Evolutionary conservation across 306 rosid genomes (phyloP), one percentile per base, ranked within the genome.

Genomic region (Vigna unguiculata): DNA sequence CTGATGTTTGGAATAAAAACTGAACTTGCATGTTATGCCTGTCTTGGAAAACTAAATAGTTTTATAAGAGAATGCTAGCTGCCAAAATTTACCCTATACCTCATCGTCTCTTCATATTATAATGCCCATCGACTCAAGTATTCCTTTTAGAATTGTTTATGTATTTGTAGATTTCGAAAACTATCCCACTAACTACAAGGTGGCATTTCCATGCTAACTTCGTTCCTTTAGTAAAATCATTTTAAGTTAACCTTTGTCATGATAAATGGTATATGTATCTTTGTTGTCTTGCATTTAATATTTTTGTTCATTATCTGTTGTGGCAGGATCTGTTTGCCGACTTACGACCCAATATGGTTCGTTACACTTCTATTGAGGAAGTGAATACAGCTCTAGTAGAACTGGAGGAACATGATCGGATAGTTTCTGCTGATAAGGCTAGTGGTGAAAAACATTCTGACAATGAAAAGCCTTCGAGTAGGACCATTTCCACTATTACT

Each of bases 301-400:
- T 49, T 24, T 41, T 71, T 40, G 48, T 55, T 69, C 57, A 66
- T 46, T 48, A 74, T 58, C 77, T 70, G 67, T 40, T 68, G 20
- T 49, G 34, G 58, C 88, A 96, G 99, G 98, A 96, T 84, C 83
- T 96, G 73, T 92, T 91, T 96, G 99, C 93, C 0, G 97, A 96
- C 57, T 59, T 96, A 85, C 98, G 97, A 58, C 90, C 98, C 80
- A 96, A 85, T 76, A 91, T 96, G 98, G 86, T 88, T 72, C 89
- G 99, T 57, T 91, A 92, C 81, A 67, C 88, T 47, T 87, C 93
- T 53, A 58, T 93, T 55, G 98, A 96, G 71, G 99, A 96, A 80
- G 92, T 88, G 51, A 96, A 81, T 89, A 88, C 93, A 24, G 98
- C 98, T 82, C 83, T 96, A 13, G 80, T 85, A 78, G 99, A 96